Conservation (phyloP, 345 rosid genomes). For the Triadica sebifera region DNA sequence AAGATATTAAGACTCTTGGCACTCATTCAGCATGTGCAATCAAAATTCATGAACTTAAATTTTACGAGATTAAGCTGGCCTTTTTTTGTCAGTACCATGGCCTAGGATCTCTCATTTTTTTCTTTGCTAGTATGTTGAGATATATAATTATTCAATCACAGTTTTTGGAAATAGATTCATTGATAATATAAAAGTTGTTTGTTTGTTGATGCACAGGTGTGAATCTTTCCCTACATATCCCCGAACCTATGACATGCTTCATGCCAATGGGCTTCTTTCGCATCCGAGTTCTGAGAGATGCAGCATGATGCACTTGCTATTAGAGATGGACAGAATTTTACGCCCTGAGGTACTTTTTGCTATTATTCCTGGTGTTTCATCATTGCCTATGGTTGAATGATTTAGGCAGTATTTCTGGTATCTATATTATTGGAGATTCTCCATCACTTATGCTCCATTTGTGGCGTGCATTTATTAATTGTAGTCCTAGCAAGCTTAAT, state of each 20-base stretch:
- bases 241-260: conserved; percentile 94
- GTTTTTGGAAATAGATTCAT: conserved; percentile 9
- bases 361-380: neutral
- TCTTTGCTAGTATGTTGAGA: neutral
- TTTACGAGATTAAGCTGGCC: neutral
- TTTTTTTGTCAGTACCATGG: neutral
- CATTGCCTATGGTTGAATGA: conserved; percentile 1
- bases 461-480: neutral
- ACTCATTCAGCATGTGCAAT: neutral
- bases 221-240: conserved; percentile 98
- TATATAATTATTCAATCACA: conserved; percentile 8
- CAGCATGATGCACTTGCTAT: conserved; percentile 62
- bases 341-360: conserved; percentile 78
- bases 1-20: neutral
- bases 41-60: neutral
- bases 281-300: conserved; percentile 63
- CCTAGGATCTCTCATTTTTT: neutral
- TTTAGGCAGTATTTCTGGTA: neutral
- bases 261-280: conserved; percentile 84
- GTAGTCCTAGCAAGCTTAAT: neutral
- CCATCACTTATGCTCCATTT: neutral
- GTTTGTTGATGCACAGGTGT: conserved; percentile 57
- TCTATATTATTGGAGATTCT: neutral
- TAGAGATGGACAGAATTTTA: conserved; percentile 94
- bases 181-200: neutral